Conservation (phyloP, 1,139 yeast genomes). For the Starmera stellimalicola region DNA sequence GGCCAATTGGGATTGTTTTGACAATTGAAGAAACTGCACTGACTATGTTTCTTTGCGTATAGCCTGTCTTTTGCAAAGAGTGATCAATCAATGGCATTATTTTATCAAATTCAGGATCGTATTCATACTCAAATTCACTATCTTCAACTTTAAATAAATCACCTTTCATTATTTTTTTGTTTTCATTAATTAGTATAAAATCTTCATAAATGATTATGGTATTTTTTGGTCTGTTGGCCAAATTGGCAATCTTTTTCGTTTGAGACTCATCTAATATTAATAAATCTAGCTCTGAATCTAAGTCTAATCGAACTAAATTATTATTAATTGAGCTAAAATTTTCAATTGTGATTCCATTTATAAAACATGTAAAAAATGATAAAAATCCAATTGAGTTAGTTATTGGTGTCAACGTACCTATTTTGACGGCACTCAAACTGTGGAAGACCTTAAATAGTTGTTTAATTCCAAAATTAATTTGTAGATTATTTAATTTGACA, state of each 20-base stretch:
- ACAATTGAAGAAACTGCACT: constrained; percentile 55
- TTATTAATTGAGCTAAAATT: constrained; percentile 7
- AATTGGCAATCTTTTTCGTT: constrained; percentile 1
- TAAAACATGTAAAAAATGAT: constrained; percentile 22
- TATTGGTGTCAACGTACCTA: not conserved
- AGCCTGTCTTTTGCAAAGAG: constrained; percentile 26
- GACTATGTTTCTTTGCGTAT: constrained; percentile 53
- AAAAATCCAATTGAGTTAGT: constrained; percentile 20
- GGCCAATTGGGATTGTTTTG: constrained; percentile 44
- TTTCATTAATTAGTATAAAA: constrained; percentile 9
- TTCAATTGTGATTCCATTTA: constrained; percentile 16
- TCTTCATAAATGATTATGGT: constrained; percentile 1
- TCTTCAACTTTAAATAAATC: constrained; percentile 5
- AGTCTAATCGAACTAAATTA: too few relatives aligned
- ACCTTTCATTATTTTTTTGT: constrained; percentile 3
- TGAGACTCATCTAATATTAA: constrained; percentile 21
- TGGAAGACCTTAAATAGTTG: too few relatives aligned
- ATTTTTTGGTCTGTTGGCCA: not conserved
- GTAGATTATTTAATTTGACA: too few relatives aligned
- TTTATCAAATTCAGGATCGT: constrained; percentile 20
- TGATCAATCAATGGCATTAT: constrained; percentile 28
- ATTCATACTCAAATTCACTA: constrained; percentile 13
- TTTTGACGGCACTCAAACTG: too few relatives aligned
- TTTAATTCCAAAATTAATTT: too few relatives aligned
- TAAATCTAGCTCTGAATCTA: constrained; percentile 22